Evolutionary conservation across 768 basidiomycete genomes (phyloP).

Genomic region (Boletus sensibilis): DNA sequence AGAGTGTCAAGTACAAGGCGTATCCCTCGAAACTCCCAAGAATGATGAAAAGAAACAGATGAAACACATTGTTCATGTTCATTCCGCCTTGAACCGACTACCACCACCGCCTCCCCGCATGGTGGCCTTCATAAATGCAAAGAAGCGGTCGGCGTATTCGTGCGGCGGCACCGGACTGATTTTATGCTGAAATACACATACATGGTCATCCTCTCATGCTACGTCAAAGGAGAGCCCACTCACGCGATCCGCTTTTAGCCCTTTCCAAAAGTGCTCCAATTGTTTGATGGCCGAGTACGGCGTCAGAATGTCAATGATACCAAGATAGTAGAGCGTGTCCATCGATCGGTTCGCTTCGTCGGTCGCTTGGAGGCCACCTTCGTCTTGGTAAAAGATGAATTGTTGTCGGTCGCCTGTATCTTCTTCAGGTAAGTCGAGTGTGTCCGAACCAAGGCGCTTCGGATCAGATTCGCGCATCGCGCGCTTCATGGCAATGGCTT

Average conservation of each 20-base stretch:
- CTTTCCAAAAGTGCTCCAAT: constrained; percentile 91
- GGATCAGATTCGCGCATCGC: constrained; percentile 84
- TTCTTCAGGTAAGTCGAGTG: constrained; percentile 59
- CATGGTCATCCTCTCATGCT: constrained; percentile 6
- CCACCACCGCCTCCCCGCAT: constrained; percentile 80
- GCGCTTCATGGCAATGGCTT: constrained; percentile 81
- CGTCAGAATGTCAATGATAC: constrained; percentile 95
- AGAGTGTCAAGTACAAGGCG: constrained; percentile 6
- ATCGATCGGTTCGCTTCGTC: constrained; percentile 74
- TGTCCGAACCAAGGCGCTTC: constrained; percentile 56
- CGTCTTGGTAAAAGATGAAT: constrained; percentile 95
- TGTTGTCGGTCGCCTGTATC: constrained; percentile 58
- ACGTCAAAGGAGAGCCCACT: constrained; percentile 32
- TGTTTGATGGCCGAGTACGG: constrained; percentile 79
- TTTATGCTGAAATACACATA: constrained; percentile 60
- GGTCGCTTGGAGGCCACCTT: constrained; percentile 89
- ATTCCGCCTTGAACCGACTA: constrained; percentile 47
- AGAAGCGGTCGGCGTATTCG: constrained; percentile 90
- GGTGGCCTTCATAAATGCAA: constrained; percentile 78
- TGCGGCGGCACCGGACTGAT: constrained; percentile 89
- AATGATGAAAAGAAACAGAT: background rate
- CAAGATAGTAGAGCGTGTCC: constrained; percentile 88
- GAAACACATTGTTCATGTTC: constrained; percentile 2
- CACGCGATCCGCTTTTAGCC: constrained; percentile 81
- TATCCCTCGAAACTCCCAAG: constrained; percentile 9